These are phyloP conservation scores for Phytophthora multivora DNA, from an alignment of 352 stramenopile species.

Conservation along the genomic window DNA sequence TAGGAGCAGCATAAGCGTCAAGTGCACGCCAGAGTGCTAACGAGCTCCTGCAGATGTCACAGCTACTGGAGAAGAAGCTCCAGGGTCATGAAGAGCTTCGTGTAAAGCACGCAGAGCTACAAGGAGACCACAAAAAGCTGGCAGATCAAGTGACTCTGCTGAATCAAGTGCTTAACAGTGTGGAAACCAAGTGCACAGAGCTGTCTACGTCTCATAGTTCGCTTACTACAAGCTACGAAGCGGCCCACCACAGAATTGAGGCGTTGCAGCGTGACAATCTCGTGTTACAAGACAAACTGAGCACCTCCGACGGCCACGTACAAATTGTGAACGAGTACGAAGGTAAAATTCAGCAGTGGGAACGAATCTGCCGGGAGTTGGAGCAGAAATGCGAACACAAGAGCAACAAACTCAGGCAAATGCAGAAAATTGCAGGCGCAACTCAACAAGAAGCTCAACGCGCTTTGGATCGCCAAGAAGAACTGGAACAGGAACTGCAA, in stretches of 20 bases:
- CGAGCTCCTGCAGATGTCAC: constrained; percentile 39
- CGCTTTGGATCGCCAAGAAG: constrained; percentile 26
- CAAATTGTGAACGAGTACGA: constrained; percentile 48
- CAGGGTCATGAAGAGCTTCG: constrained; percentile 40
- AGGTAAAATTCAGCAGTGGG: constrained; percentile 43
- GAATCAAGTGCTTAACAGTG: constrained; percentile 38
- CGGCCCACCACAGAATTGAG: constrained; percentile 37
- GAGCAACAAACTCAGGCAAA: constrained; percentile 24
- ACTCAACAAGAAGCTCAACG: constrained; percentile 28
- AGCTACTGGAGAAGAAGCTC: constrained; percentile 60
- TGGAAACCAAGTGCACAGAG: constrained; percentile 46
- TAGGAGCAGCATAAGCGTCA: constrained; percentile 2
- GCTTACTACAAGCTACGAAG: constrained; percentile 37
- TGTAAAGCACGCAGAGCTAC: constrained; percentile 34
- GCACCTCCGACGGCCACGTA: constrained; percentile 19
- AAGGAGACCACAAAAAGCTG: constrained; percentile 29
- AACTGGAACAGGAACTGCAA: constrained; percentile 43
- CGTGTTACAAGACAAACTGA: constrained; percentile 33
- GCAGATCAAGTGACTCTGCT: constrained; percentile 45
- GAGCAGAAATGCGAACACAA: constrained; percentile 35
- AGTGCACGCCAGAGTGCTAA: too few species aligned
- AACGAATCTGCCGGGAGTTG: constrained; percentile 37
- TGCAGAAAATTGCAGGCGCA: constrained; percentile 25
- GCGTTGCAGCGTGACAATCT: constrained; percentile 38
- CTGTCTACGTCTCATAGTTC: constrained; percentile 35